Evolutionary conservation across 2,329 filamentous ascomycete genomes (phyloP), one percentile per base, ranked within the genome.

Genomic region (Aspergillus melleus): DNA sequence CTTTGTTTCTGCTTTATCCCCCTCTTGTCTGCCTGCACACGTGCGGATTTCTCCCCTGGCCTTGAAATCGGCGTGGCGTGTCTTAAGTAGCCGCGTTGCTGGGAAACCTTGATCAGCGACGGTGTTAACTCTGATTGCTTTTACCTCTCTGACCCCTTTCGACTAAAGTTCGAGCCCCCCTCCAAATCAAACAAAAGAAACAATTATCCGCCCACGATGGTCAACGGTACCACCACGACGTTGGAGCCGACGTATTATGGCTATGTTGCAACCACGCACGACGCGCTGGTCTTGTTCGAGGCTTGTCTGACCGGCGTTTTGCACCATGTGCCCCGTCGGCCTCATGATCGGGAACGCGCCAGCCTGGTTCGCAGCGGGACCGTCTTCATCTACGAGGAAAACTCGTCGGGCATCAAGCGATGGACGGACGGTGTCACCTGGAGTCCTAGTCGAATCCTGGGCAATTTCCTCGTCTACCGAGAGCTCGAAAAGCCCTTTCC

Each of bases 381-480:
- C 66, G 86, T 96, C 51, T 95, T 96, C 76, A 91, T 96, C 65
- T 97, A 96, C 74, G 92, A 96, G 70, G 92, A 96, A 74, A 89
- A 91, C 62, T 88, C 91, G 0, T 96, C 92, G 0, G 92, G 92
- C 5, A 96, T 96, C 78, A 96, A 96, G 79, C 84, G 93, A 58
- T 97, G 93, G 93, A 96, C 92, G 0, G 93, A 97, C 67, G 92
- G 93, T 14, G 86, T 94, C 11, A 88, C 89, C 6, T 97, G 93
- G 93, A 96, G 91, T 67, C 93, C 93, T 0, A 96, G 89, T 74
- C 88, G 90, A 16, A 94, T 96, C 52, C 81, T 94, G 52, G 89
- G 89, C 60, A 95, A 95, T 72, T 96, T 92, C 68, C 83, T 96
- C 49, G 86, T 96, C 66, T 96, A 96, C 70, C 87, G 92, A 30